phyloP scores from a whole-genome alignment of 208 protist genomes.

The Balamuthia mandrillaris region DNA sequence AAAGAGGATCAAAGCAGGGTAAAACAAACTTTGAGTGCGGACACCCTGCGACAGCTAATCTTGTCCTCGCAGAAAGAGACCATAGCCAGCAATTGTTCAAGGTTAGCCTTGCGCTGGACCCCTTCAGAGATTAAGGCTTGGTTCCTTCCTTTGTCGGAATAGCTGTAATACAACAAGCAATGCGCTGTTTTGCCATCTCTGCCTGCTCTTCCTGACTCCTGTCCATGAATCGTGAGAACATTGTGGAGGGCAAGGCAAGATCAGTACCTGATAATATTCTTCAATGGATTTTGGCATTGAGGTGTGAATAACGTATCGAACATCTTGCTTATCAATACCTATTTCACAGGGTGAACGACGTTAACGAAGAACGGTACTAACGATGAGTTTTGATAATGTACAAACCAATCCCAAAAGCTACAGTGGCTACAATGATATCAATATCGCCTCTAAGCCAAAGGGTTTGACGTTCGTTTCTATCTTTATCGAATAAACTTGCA shows the following conservation, averaged over 20 bases:
- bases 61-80: neutral
- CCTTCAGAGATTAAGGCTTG: neutral
- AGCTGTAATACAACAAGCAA: slow-evolving; percentile 73
- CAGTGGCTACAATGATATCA: slow-evolving; percentile 1
- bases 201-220: slow-evolving; percentile 20
- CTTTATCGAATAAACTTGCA: neutral
- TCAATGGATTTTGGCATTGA: slow-evolving; percentile 90
- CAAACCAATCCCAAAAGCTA: slow-evolving; percentile 25
- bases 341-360: slow-evolving; percentile 89
- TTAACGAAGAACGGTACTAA: no score
- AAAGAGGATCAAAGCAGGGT: neutral
- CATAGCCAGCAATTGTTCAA: neutral
- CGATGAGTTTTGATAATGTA: neutral
- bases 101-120: neutral
- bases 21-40: neutral
- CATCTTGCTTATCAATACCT: slow-evolving; percentile 93
- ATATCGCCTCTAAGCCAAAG: neutral
- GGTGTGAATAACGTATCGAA: slow-evolving; percentile 94
- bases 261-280: slow-evolving; percentile 88
- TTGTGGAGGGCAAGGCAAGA: neutral
- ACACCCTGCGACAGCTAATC: neutral
- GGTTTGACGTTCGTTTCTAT: neutral
- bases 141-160: neutral
- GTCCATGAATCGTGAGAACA: no score
- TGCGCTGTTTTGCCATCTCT: slow-evolving; percentile 61